phyloP scores from a whole-genome alignment of 2,329 filamentous ascomycete genomes.

The Stylonectria norvegica region DNA sequence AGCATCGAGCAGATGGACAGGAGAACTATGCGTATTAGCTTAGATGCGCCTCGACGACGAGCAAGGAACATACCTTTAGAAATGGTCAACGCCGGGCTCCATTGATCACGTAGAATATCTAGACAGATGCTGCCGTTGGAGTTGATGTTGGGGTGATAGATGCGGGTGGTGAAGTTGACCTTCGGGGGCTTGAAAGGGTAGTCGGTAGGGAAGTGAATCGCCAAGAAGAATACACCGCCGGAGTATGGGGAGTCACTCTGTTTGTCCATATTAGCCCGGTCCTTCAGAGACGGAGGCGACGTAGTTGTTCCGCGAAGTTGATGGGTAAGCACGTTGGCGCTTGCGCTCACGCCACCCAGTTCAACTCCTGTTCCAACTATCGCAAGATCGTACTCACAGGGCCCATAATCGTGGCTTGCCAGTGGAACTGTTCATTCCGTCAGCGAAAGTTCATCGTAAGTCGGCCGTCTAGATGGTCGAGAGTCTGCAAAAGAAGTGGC shows the following conservation, averaged over 20 bases:
- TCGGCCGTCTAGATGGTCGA: no score
- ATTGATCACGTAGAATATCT: conserved; percentile 97
- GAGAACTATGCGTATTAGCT: conserved; percentile 60
- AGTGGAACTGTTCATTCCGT: conserved; percentile 75
- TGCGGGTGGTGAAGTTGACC: conserved; percentile 99
- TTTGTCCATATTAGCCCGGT: conserved; percentile 28
- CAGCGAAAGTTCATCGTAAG: conserved; percentile 15
- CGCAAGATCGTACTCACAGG: conserved; percentile 63
- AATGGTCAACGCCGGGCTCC: conserved; percentile 97
- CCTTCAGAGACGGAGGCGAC: conserved; percentile 1
- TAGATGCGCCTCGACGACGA: background rate
- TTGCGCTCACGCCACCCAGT: conserved; percentile 7
- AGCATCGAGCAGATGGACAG: conserved; percentile 99
- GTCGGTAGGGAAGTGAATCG: conserved; percentile 99
- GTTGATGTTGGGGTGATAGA: conserved; percentile 99
- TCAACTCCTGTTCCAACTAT: no score
- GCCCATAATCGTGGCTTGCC: conserved; percentile 99
- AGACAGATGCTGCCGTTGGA: conserved; percentile 98
- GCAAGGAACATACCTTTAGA: conserved; percentile 71
- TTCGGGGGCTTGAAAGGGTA: conserved; percentile 99
- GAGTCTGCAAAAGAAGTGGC: no score
- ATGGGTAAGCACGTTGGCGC: conserved; percentile 16
- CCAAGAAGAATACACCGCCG: conserved; percentile 97
- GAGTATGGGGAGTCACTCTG: conserved; percentile 96
- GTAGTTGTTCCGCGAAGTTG: conserved; percentile 12